These are phyloP conservation scores for Zanthoxylum bungeanum DNA, from an alignment of 345 rosid species.

Conservation along the genomic window DNA sequence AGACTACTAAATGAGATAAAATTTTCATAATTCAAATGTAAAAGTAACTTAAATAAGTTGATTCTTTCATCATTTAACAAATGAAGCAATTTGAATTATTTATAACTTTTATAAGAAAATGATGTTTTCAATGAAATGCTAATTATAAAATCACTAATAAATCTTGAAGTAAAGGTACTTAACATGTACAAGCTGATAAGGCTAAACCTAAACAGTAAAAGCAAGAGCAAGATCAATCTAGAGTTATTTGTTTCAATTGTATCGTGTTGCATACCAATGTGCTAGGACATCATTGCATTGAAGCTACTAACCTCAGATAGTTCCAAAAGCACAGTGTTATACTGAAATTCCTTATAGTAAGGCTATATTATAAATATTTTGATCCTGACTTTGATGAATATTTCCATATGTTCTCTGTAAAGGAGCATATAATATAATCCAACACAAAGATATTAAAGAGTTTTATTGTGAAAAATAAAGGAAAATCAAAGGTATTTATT, in stretches of 20 bases:
- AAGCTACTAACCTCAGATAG: background rate
- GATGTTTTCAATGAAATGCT: no score
- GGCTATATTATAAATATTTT: background rate
- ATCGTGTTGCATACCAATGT: background rate
- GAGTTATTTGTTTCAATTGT: background rate
- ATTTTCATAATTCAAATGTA: background rate
- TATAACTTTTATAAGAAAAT: no score
- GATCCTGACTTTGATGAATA: background rate
- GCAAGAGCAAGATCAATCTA: background rate
- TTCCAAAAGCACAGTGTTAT: background rate
- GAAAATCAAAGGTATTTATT: background rate
- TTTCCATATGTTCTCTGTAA: background rate
- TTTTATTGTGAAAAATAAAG: no score
- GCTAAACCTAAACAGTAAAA: background rate
- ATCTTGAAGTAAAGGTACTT: background rate
- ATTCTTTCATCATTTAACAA: background rate
- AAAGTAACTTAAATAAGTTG: background rate
- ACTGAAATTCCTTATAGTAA: background rate
- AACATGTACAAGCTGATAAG: background rate
- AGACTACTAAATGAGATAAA: background rate
- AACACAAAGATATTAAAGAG: background rate
- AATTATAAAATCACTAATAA: background rate
- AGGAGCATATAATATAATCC: background rate
- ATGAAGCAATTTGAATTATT: background rate
- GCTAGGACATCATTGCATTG: background rate